phyloP scores from a whole-genome alignment of 2,329 filamentous ascomycete genomes.

The Rhynchosporium secalis region DNA sequence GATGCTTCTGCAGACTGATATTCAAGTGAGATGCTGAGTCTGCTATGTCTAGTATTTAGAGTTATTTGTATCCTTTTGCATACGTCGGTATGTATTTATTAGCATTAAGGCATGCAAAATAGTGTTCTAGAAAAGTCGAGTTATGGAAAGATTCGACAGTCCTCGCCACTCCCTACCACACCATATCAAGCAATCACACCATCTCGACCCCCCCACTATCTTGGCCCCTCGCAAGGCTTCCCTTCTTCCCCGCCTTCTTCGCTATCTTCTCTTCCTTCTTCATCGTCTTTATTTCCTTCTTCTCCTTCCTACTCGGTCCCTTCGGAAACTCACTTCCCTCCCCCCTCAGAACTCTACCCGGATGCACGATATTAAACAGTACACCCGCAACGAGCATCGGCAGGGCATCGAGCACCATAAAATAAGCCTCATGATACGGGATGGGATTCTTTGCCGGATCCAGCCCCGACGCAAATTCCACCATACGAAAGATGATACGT shows the following conservation, averaged over 20 bases:
- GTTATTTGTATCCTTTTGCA: too few species aligned
- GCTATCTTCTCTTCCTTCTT: slow-evolving; percentile 35
- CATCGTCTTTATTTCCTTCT: slow-evolving; percentile 43
- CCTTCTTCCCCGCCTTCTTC: slow-evolving; percentile 19
- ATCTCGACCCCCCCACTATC: background rate
- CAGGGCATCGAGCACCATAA: slow-evolving; percentile 52
- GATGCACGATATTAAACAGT: slow-evolving; percentile 49
- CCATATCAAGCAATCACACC: background rate
- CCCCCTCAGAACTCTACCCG: slow-evolving; percentile 49
- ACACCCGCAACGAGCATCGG: slow-evolving; percentile 54
- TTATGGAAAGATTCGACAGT: too few species aligned
- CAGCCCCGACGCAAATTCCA: slow-evolving; percentile 54
- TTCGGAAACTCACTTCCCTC: slow-evolving; percentile 48
- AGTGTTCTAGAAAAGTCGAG: too few species aligned
- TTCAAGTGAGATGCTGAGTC: too few species aligned
- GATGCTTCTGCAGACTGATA: too few species aligned
- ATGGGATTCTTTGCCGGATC: slow-evolving; percentile 47
- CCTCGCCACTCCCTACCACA: too few species aligned
- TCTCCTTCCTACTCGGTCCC: slow-evolving; percentile 44
- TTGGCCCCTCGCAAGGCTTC: background rate
- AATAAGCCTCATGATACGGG: slow-evolving; percentile 53
- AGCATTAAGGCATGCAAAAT: too few species aligned
- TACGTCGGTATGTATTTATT: too few species aligned
- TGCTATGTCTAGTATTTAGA: too few species aligned
- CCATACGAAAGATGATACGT: slow-evolving; percentile 61